Percentiles rank a stretch among this genome's conserved stretches.
These are phyloP conservation scores for Penicillium parvum DNA, from an alignment of 495 filamentous ascomycete species.

Conservation along the genomic window DNA sequence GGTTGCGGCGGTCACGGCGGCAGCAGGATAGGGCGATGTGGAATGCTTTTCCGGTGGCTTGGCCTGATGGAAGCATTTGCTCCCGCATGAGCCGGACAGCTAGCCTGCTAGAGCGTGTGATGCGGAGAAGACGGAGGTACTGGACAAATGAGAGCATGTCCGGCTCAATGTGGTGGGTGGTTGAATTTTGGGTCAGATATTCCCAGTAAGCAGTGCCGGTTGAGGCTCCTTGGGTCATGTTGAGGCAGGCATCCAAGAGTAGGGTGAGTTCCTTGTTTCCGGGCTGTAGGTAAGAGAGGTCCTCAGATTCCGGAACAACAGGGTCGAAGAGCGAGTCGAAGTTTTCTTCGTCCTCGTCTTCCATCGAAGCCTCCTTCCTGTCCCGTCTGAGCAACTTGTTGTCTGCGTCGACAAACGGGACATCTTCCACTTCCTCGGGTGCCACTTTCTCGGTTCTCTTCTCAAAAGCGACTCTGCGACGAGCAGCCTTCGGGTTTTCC, in stretches of 20 bases:
- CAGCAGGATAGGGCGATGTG: constrained; percentile 67
- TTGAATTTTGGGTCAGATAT: constrained; percentile 50
- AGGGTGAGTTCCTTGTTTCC: constrained; percentile 67
- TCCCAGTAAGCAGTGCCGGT: constrained; percentile 67
- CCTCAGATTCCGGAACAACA: constrained; percentile 12
- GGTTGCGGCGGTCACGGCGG: constrained; percentile 65
- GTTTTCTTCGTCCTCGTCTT: constrained; percentile 26
- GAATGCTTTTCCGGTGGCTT: constrained; percentile 52
- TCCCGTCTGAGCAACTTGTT: constrained; percentile 10
- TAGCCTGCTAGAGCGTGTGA: constrained; percentile 53
- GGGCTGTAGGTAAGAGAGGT: constrained; percentile 37
- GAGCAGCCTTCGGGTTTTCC: constrained; percentile 5
- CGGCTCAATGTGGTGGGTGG: constrained; percentile 51
- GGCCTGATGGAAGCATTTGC: constrained; percentile 32
- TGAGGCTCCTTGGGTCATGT: constrained; percentile 26
- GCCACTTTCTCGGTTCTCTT: neutral
- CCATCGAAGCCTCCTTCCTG: constrained; percentile 1
- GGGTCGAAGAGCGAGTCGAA: constrained; percentile 38
- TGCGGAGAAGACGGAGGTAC: constrained; percentile 64
- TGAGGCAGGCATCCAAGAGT: constrained; percentile 55
- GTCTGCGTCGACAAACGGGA: constrained; percentile 34
- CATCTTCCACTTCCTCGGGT: constrained; percentile 9
- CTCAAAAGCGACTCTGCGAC: constrained; percentile 5
- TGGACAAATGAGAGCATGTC: constrained; percentile 63
- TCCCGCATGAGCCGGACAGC: constrained; percentile 51